Base-by-base conservation (phyloP, 1,284 basidiomycete species). In the Inonotus obliquus region DNA sequence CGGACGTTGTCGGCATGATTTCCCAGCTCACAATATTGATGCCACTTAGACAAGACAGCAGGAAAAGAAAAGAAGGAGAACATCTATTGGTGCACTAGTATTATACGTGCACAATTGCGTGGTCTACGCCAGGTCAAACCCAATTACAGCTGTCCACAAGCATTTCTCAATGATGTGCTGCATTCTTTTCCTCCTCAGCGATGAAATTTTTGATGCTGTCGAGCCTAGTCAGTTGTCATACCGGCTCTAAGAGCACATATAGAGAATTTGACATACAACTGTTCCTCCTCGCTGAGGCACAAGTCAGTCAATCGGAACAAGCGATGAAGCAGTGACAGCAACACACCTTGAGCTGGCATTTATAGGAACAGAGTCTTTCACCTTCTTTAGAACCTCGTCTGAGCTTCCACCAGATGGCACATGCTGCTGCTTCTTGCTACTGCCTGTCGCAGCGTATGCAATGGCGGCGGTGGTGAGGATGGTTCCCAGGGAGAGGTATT, bases 161-260 rank as follows among this genome's bases (percentile, higher is more conserved):
- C 23, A 5, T 21, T 17, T 32, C 45, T 63, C 54, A 60, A 38
- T 63, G 59, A 47, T 63, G 62, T 27, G 59, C 27, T 25, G 72
- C 71, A 70, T 82, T 86, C 75, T 88, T 89, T 78, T 91, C 89
- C 54, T 89, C 89, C 70, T 90, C 89, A 62, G 81, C 84, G 65
- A 92, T 81, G 71, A 89, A 92, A 58, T 84, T 83, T 73, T 81
- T 79, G 76, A 92, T 90, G 72, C 89, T 91, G 77, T 78, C 69
- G 65, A 79, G 72, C 77, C 77, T 81, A 68, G 71, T 75, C 69
- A 74, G 75, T 76, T 70, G 71, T 68, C 68, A 67, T 72, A 65
- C 67, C 69, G 65, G 67, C 64, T 62, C 65, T 38, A 32, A 19
- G 44, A 49, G 49, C 48, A 48, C 54, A 60, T 60, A 65, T 23